Evolutionary conservation across 2,329 filamentous ascomycete genomes (phyloP).

Genomic region (Botrytis sinoallii): DNA sequence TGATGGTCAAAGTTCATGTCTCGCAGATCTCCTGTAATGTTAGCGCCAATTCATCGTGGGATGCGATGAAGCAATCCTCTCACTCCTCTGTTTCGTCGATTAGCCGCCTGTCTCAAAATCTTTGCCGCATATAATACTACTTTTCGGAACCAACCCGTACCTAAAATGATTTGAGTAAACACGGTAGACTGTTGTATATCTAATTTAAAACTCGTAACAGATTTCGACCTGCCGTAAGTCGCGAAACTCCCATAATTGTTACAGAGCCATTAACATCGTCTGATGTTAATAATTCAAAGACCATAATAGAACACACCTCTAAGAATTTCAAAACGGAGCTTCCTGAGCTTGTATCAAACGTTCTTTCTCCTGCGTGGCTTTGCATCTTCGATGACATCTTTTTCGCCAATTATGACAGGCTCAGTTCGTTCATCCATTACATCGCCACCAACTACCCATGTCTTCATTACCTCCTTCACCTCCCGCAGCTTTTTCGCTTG

Average conservation of each 20-base stretch:
- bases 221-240: background rate
- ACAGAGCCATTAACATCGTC: background rate
- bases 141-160: background rate
- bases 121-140: background rate
- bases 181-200: background rate
- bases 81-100: constrained; percentile 15
- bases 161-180: background rate
- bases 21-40: background rate
- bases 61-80: constrained; percentile 17
- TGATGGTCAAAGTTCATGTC: background rate
- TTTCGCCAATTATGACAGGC: background rate
- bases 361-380: constrained; percentile 17
- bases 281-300: background rate
- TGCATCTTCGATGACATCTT: constrained; percentile 6
- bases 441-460: constrained; percentile 59
- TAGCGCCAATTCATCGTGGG: constrained; percentile 2
- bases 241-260: background rate
- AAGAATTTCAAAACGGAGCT: background rate
- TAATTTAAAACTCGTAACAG: constrained; percentile 5
- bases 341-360: constrained; percentile 9
- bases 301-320: background rate
- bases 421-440: constrained; percentile 31
- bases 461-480: constrained; percentile 66
- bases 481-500: constrained; percentile 60
- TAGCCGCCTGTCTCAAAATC: constrained; percentile 13